phyloP scores from a whole-genome alignment of 805 yeast species.

The Saccharomycopsis schoenii region DNA sequence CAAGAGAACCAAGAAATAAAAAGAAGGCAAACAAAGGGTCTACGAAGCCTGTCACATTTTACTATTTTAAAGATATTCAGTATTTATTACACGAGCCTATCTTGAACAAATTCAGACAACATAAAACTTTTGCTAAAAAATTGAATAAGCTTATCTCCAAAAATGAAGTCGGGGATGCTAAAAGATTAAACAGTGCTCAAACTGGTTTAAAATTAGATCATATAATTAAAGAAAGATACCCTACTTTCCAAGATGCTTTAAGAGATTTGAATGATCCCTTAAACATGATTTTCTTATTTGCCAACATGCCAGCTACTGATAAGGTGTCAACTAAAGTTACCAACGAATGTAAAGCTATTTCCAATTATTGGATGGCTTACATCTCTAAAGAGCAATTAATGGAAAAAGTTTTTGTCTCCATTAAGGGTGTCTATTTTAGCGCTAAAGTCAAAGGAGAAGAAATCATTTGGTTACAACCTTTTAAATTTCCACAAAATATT shows the following conservation, averaged over 20 bases:
- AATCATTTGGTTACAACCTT: conserved; percentile 92
- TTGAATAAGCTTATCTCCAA: conserved; percentile 82
- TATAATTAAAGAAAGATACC: conserved; percentile 90
- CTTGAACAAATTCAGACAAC: conserved; percentile 83
- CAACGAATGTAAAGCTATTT: conserved; percentile 75
- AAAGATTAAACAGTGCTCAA: conserved; percentile 67
- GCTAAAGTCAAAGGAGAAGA: conserved; percentile 88
- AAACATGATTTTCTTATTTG: conserved; percentile 87
- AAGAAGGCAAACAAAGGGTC: conserved; percentile 96
- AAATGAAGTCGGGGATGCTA: conserved; percentile 86
- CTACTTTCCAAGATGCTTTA: conserved; percentile 83
- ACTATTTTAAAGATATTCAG: conserved; percentile 88
- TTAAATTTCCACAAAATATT: conserved; percentile 91
- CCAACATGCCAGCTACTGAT: conserved; percentile 91
- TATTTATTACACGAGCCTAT: conserved; percentile 94
- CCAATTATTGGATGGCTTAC: conserved; percentile 93
- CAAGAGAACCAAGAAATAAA: conserved; percentile 92
- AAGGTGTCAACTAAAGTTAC: conserved; percentile 70
- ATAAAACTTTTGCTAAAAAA: conserved; percentile 88
- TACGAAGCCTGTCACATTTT: conserved; percentile 93
- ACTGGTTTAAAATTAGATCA: conserved; percentile 79
- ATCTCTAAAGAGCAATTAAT: conserved; percentile 76
- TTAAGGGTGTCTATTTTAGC: conserved; percentile 94
- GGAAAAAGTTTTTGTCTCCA: conserved; percentile 87
- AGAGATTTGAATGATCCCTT: conserved; percentile 93